Base-by-base conservation (phyloP, 75 land plant genomes). In the Pinus taeda region DNA sequence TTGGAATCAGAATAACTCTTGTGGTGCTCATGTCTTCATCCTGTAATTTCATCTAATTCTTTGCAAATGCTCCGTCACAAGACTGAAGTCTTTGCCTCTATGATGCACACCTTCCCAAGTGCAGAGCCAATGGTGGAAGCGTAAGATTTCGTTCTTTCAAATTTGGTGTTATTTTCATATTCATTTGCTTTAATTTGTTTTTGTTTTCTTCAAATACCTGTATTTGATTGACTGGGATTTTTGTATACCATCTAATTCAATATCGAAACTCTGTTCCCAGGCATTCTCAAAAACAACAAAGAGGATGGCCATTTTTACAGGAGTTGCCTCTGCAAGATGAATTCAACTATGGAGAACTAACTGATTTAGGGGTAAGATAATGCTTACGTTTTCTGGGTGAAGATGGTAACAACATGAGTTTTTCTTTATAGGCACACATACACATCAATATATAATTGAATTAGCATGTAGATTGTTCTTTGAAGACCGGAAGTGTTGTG, bases 41-140 rank as follows among this genome's bases (percentile, higher is more conserved):
- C 21, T 69, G 15, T 9, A 13, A 62, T 24, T 22, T 62, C 55
- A 11, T 37, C 17, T 4, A 15, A 22, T 17, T n/a, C 49, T 39
- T 69, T 69, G 72, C 42, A 61, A 61, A 83, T 83, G 85, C 81
- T 83, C 61, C 79, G 81, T 59, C 75, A 79, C 33, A 79, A 83
- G 37, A 78, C 81, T 39, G 78, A 83, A 57, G 78, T 70, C 24
- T 26, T 83, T 64, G 78, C 71, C 3, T 53, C 71, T 13, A 59
- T 61, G 15, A 60, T 77, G 77, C 67, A 57, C 53, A 60, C 59
- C 20, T 77, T 74, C 2, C 60, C 21, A 13, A 69, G 76, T 73
- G 60, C 65, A 33, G 13, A 64, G 62, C 66, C 74, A 30, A 70
- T 78, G 33, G 36, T 75, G 62, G 76, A 83, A 53, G 72, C 71